A percentile compares a stretch with the other conserved stretches of the same genome.
Conservation (phyloP, 139 green algal species). For the Chlamydomonas applanata region DNA sequence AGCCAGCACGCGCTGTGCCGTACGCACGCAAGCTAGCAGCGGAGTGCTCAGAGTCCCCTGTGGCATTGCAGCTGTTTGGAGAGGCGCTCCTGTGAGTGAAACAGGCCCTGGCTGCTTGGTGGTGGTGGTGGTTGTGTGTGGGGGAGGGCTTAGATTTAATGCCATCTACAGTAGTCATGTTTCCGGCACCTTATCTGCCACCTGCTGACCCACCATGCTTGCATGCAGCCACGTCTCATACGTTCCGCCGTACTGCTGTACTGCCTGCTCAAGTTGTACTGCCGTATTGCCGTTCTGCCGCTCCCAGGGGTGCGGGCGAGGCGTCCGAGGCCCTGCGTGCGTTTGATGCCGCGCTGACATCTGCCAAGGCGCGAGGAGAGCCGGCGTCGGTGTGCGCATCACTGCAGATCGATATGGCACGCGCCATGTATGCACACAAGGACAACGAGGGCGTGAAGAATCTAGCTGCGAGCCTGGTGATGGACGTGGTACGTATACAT, state of each 20-base stretch:
- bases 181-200: not conserved
- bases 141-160: not conserved
- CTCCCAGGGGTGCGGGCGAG: no score
- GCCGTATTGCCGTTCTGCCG: no score
- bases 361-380: no score
- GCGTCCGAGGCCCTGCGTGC: no score
- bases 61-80: not conserved
- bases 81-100: slow-evolving; percentile 14
- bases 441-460: not conserved
- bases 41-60: not conserved
- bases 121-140: not conserved
- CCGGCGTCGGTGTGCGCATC: no score
- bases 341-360: no score
- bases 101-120: not conserved
- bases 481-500: slow-evolving; percentile 6
- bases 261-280: no score
- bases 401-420: slow-evolving; percentile 6
- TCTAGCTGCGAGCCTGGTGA: not conserved
- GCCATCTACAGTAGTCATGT: not conserved
- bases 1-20: slow-evolving; percentile 2
- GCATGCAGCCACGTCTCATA: no score
- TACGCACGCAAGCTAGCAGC: not conserved
- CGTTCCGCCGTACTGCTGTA: no score
- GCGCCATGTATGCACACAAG: not conserved
- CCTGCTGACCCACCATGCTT: no score